Evolutionary conservation across 306 rosid genomes (phyloP).

Genomic region (Medicago truncatula): MtrunA17r5.0-ANR NC_053043.1:43617001-43617500

Average conservation of each 20-base stretch:
- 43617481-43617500: constrained; percentile 66
- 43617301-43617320: constrained; percentile 42
- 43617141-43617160: background rate
- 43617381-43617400: constrained; percentile 74
- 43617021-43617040: constrained; percentile 1
- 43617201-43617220: constrained; percentile 6
- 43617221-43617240: constrained; percentile 42
- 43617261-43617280: constrained; percentile 38
- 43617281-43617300: constrained; percentile 39
- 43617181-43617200: background rate
- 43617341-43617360: constrained; percentile 67
- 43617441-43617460: constrained; percentile 75
- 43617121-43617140: background rate
- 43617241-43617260: constrained; percentile 41
- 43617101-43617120: background rate
- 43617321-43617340: constrained; percentile 60
- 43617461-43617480: constrained; percentile 80
- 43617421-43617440: constrained; percentile 78
- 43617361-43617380: constrained; percentile 68
- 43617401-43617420: constrained; percentile 71
- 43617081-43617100: background rate
- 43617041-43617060: background rate
- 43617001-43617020: constrained; percentile 6
- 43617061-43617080: background rate
- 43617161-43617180: constrained; percentile 13